These are phyloP conservation scores for Tetracladium setigerum DNA, from an alignment of 495 filamentous ascomycete species.

Conservation along the genomic window DNA sequence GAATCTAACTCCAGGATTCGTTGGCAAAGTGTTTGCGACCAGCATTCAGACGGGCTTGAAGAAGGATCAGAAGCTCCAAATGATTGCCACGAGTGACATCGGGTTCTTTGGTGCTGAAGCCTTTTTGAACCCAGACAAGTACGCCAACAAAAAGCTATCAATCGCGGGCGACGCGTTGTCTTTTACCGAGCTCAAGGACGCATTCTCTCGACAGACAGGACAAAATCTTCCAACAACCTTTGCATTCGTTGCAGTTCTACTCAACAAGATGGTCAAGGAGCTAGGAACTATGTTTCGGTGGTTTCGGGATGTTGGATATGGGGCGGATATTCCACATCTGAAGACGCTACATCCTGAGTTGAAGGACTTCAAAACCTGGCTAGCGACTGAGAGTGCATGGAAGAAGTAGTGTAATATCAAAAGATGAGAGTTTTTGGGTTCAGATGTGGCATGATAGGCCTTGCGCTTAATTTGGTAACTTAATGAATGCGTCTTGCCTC, in stretches of 20 bases:
- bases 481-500: no score
- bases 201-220: slow-evolving; percentile 32
- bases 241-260: slow-evolving; percentile 28
- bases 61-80: slow-evolving; percentile 43
- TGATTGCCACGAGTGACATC: slow-evolving; percentile 53
- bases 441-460: no score
- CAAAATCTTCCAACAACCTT: slow-evolving; percentile 30
- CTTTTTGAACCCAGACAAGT: slow-evolving; percentile 35
- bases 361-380: slow-evolving; percentile 36
- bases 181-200: slow-evolving; percentile 28
- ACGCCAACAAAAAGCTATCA: slow-evolving; percentile 31
- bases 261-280: slow-evolving; percentile 28
- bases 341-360: slow-evolving; percentile 32
- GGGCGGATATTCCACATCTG: slow-evolving; percentile 32
- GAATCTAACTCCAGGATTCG: slow-evolving; percentile 49
- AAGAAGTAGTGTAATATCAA: slow-evolving; percentile 11
- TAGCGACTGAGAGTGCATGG: slow-evolving; percentile 30
- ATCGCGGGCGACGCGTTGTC: slow-evolving; percentile 40
- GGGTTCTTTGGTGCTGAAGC: slow-evolving; percentile 57
- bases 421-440: no score
- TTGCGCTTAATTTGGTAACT: no score
- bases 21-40: slow-evolving; percentile 54
- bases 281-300: slow-evolving; percentile 38
- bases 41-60: slow-evolving; percentile 36
- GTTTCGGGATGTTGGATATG: slow-evolving; percentile 36